Evolutionary conservation across 805 yeast species (phyloP).

Genomic region (Scheffersomyces stipitis): DNA sequence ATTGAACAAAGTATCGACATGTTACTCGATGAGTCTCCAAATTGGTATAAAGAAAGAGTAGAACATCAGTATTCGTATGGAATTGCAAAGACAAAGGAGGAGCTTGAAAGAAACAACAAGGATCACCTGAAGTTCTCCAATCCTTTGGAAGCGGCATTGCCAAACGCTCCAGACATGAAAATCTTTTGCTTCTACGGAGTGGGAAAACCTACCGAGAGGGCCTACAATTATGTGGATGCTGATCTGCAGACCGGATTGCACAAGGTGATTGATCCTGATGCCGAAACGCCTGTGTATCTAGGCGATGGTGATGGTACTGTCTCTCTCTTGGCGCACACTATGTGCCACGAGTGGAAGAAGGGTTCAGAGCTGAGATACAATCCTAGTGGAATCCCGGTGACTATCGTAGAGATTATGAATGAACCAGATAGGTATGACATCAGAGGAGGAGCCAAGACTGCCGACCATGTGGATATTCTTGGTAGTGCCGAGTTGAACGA

Average conservation of each 20-base stretch:
- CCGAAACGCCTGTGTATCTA: slow-evolving; percentile 64
- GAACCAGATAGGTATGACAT: slow-evolving; percentile 94
- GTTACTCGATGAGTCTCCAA: slow-evolving; percentile 64
- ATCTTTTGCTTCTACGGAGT: slow-evolving; percentile 90
- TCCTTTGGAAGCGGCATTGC: slow-evolving; percentile 88
- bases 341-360: slow-evolving; percentile 89
- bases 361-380: slow-evolving; percentile 62
- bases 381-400: slow-evolving; percentile 74
- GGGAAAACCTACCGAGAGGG: slow-evolving; percentile 95
- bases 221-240: slow-evolving; percentile 74
- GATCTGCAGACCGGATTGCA: slow-evolving; percentile 56
- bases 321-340: slow-evolving; percentile 78
- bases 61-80: slow-evolving; percentile 78
- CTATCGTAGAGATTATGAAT: slow-evolving; percentile 85
- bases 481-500: slow-evolving; percentile 94
- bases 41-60: slow-evolving; percentile 70
- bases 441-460: slow-evolving; percentile 95
- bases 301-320: slow-evolving; percentile 98
- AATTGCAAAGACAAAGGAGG: slow-evolving; percentile 55
- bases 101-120: slow-evolving; percentile 65
- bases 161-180: slow-evolving; percentile 91
- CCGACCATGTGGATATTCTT: slow-evolving; percentile 95
- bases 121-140: slow-evolving; percentile 86
- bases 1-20: slow-evolving; percentile 67
- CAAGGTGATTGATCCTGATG: slow-evolving; percentile 68